Evolutionary conservation across 352 stramenopile species (phyloP).

Genomic region (Phytophthora megakarya): DNA sequence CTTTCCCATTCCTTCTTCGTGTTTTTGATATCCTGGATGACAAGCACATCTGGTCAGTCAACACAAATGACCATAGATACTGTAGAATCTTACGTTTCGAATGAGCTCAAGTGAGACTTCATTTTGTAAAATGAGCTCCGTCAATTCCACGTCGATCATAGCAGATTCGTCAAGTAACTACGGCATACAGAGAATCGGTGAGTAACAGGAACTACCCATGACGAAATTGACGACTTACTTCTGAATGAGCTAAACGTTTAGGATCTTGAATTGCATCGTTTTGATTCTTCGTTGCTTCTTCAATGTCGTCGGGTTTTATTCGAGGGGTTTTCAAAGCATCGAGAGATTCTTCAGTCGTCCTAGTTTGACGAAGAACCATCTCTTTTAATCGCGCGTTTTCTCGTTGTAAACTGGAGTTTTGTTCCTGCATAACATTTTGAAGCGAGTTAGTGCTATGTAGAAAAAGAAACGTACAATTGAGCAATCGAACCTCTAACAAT

Average conservation of each 20-base stretch:
- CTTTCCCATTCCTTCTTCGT: slow-evolving; percentile 81
- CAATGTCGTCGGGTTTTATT: not conserved
- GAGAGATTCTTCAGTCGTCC: slow-evolving; percentile 24
- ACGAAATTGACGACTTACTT: slow-evolving; percentile 19
- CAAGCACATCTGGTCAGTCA: not conserved
- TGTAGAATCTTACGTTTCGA: slow-evolving; percentile 53
- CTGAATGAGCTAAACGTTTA: slow-evolving; percentile 31
- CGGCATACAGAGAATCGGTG: not conserved
- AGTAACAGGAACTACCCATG: not conserved
- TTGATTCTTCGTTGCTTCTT: slow-evolving; percentile 19
- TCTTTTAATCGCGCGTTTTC: slow-evolving; percentile 54
- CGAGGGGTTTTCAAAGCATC: slow-evolving; percentile 25
- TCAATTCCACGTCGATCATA: slow-evolving; percentile 76
- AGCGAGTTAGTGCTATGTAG: not conserved
- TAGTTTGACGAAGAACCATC: slow-evolving; percentile 40
- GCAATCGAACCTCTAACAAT: slow-evolving; percentile 45
- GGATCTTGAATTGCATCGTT: slow-evolving; percentile 2
- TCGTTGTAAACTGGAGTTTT: slow-evolving; percentile 53
- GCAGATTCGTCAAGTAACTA: slow-evolving; percentile 79
- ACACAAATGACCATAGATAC: not conserved
- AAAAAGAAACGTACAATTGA: not conserved
- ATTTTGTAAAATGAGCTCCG: slow-evolving; percentile 85
- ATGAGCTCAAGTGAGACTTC: slow-evolving; percentile 85
- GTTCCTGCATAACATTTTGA: slow-evolving; percentile 24
- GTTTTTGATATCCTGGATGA: slow-evolving; percentile 68